Base-by-base conservation (phyloP, 345 rosid genomes). In the Lumnitzera racemosa region DNA sequence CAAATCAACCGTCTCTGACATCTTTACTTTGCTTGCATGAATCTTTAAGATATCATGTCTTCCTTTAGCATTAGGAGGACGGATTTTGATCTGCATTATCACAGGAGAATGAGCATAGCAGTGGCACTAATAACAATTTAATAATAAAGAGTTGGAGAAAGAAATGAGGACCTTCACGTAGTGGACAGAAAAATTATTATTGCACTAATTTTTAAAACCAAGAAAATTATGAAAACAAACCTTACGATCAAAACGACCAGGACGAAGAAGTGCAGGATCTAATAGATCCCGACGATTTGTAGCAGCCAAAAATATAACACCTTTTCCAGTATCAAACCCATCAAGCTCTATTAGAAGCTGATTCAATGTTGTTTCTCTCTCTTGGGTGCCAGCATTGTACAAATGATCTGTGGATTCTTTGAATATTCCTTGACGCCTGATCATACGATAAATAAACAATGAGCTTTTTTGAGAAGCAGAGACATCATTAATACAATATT, bases 221-320 rank as follows among this genome's bases (percentile, higher is more conserved):
- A 62, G 58, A 53, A 43, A 61, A 58, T 27, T 55, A 74, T 47
- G 57, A 43, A 61, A 73, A 61, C 81, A 56, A 67, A 91, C 98
- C 98, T 91, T 91, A 62, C 98, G 84, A 78, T 91, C 98, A 79
- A 91, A 91, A 67, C 96, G 91, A 61, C 98, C 98, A 12, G 96
- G 96, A 64, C 96, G 85, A 63, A 91, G 87, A 75, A 91, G 96
- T 55, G 98, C 96, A 65, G 96, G 98, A 73, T 91, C 98, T 68
- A 91, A 70, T 74, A 88, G 73, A 66, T 91, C 95, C 84, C 89
- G 77, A 23, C 96, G 96, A 69, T 88, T 91, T 64, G 98, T 88
- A 66, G 98, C 98, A 76, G 76, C 96, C 76, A 91, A 74, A 74
- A 91, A 91, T 74, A 91, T 91, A 59, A 91, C 98, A 68, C 98